Evolutionary conservation across 495 filamentous ascomycete genomes (phyloP).

Genomic region (Aspergillus olivimuriae): DNA sequence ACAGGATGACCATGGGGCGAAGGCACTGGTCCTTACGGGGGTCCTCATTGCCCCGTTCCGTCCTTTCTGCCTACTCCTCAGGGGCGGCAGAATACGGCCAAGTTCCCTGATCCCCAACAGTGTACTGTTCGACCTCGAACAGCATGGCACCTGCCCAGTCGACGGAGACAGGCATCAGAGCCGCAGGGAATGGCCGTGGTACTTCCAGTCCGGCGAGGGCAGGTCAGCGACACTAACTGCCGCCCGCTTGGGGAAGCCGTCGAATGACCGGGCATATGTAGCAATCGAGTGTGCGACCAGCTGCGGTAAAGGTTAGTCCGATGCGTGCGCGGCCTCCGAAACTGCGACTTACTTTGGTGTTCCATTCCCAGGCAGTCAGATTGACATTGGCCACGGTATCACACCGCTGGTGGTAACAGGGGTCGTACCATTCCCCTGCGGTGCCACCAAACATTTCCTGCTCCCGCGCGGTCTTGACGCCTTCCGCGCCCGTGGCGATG

Average conservation of each 20-base stretch:
- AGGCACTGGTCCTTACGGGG: too few species aligned
- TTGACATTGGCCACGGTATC: constrained; percentile 55
- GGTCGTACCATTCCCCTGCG: constrained; percentile 54
- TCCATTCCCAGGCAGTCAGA: constrained; percentile 37
- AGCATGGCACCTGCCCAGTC: too few species aligned
- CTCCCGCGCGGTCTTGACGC: constrained; percentile 54
- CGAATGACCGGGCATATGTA: constrained; percentile 51
- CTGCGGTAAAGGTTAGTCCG: constrained; percentile 14
- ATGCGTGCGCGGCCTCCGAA: not conserved
- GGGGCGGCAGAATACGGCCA: too few species aligned
- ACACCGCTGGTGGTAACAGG: constrained; percentile 54
- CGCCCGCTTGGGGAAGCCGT: constrained; percentile 29
- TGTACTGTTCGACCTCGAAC: too few species aligned
- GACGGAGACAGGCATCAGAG: too few species aligned
- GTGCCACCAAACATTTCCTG: constrained; percentile 50
- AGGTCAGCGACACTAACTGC: constrained; percentile 1
- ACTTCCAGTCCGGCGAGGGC: constrained; percentile 8
- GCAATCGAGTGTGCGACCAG: constrained; percentile 57
- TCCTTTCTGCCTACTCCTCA: too few species aligned
- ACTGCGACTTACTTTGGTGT: constrained; percentile 42
- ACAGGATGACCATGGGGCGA: too few species aligned
- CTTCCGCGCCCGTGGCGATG: constrained; percentile 64
- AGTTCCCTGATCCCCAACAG: too few species aligned
- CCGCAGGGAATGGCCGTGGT: constrained; percentile 14
- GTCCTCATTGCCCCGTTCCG: too few species aligned